Evolutionary conservation across 2,329 filamentous ascomycete genomes (phyloP).

Genomic region (Xylaria sp.): DNA sequence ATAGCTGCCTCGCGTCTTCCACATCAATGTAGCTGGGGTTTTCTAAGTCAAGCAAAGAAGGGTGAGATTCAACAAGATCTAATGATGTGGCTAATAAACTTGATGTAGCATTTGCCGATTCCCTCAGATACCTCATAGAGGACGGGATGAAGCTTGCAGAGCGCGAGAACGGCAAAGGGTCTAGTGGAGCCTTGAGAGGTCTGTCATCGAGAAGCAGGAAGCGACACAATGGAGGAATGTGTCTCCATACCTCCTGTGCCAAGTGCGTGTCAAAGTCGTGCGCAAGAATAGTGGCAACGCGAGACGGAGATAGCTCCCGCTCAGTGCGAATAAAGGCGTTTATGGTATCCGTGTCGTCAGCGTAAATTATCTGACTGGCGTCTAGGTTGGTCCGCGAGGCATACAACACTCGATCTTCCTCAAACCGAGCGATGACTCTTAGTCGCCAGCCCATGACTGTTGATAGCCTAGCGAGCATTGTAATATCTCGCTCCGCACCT

Average conservation of each 20-base stretch:
- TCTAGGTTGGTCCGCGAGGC: constrained; percentile 17
- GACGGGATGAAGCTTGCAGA: constrained; percentile 33
- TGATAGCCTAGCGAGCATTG: constrained; percentile 15
- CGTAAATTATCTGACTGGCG: constrained; percentile 1
- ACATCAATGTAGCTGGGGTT: constrained; percentile 4
- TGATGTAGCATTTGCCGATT: constrained; percentile 17
- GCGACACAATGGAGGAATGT: constrained; percentile 25
- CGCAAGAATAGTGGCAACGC: constrained; percentile 25
- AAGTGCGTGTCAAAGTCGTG: constrained; percentile 20
- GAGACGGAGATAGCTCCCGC: constrained; percentile 12
- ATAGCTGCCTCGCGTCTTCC: constrained; percentile 14
- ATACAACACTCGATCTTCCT: constrained; percentile 5
- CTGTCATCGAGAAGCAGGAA: constrained; percentile 29
- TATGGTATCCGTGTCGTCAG: constrained; percentile 2
- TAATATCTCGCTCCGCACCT: constrained; percentile 19
- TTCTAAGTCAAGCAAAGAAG: constrained; percentile 11
- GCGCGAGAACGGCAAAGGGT: constrained; percentile 28
- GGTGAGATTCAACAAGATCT: constrained; percentile 12
- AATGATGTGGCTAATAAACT: constrained; percentile 24
- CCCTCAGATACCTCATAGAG: constrained; percentile 29
- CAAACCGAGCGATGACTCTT: constrained; percentile 9
- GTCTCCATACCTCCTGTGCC: constrained; percentile 28
- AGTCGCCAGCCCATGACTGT: constrained; percentile 25
- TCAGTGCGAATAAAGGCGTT: constrained; percentile 19
- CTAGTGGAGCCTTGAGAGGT: constrained; percentile 8